These are phyloP conservation scores for Serpula lacrymans DNA, from an alignment of 768 basidiomycete species.

Conservation along the genomic window DNA sequence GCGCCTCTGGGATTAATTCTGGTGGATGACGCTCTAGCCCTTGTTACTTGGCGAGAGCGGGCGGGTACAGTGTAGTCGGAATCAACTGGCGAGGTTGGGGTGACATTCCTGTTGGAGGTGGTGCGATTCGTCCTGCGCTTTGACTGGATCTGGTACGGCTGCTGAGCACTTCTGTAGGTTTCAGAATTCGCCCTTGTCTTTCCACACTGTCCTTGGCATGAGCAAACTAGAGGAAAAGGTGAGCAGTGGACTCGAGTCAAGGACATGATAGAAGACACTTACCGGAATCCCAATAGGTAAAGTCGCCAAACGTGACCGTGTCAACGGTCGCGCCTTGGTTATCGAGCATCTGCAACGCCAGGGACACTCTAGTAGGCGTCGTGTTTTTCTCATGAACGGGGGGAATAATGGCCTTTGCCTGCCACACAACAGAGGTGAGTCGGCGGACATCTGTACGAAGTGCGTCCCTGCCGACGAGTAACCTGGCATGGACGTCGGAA, in stretches of 20 bases:
- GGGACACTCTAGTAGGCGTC: slow-evolving; percentile 41
- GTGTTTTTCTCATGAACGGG: slow-evolving; percentile 40
- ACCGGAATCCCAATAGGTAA: slow-evolving; percentile 59
- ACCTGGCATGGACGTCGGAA: slow-evolving; percentile 54
- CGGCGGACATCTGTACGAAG: slow-evolving; percentile 65
- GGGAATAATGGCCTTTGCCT: slow-evolving; percentile 62
- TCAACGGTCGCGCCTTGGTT: slow-evolving; percentile 53
- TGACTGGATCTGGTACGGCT: too few relatives aligned
- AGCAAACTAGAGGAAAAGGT: slow-evolving; percentile 1
- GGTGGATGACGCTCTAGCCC: too few relatives aligned
- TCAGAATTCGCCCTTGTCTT: too few relatives aligned
- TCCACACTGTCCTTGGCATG: too few relatives aligned
- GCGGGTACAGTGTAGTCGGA: too few relatives aligned
- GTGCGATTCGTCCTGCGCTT: too few relatives aligned
- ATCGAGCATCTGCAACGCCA: slow-evolving; percentile 64
- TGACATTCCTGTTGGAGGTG: too few relatives aligned
- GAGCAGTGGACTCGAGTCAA: neutral
- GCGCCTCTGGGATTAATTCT: slow-evolving; percentile 22
- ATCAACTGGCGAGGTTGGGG: too few relatives aligned
- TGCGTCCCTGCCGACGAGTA: slow-evolving; percentile 69
- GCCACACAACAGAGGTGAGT: slow-evolving; percentile 50
- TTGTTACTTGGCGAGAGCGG: too few relatives aligned
- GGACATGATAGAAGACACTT: slow-evolving; percentile 1
- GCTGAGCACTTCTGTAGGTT: too few relatives aligned
- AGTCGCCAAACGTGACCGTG: slow-evolving; percentile 67